Evolutionary conservation across 345 rosid species (phyloP).

Genomic region (Eutrema japonicum): DNA sequence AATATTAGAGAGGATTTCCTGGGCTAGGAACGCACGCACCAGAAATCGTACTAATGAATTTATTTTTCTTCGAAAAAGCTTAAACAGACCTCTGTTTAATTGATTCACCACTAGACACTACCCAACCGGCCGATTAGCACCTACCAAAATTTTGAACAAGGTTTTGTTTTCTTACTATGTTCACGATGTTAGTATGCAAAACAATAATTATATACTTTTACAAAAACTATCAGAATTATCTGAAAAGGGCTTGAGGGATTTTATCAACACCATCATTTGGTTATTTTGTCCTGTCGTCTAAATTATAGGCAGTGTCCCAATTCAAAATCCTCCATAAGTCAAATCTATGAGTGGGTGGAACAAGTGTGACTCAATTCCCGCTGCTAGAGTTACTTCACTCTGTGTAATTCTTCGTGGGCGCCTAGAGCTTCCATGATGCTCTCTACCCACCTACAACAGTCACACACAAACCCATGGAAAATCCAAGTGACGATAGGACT

Average conservation of each 20-base stretch:
- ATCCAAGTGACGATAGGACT: not conserved
- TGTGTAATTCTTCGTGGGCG: constrained; percentile 39
- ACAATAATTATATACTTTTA: not conserved
- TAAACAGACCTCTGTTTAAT: too few species aligned
- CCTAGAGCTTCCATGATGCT: constrained; percentile 78
- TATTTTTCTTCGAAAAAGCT: too few species aligned
- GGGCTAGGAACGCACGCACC: too few species aligned
- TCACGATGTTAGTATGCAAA: not conserved
- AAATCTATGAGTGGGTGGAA: not conserved
- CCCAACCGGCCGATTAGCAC: too few species aligned
- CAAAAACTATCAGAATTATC: not conserved
- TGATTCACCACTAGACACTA: too few species aligned
- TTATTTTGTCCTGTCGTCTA: not conserved
- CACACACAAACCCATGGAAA: constrained; percentile 12
- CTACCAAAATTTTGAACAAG: too few species aligned
- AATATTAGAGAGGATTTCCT: too few species aligned
- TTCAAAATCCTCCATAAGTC: not conserved
- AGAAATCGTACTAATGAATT: too few species aligned
- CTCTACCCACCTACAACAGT: constrained; percentile 71
- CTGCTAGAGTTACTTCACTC: constrained; percentile 10
- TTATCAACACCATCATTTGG: not conserved
- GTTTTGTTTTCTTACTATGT: not conserved
- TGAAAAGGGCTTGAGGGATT: not conserved
- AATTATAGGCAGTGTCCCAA: constrained; percentile 3
- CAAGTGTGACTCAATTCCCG: constrained; percentile 3